Base-by-base conservation (phyloP, 306 rosid genomes). In the Ceratonia siliqua region DNA sequence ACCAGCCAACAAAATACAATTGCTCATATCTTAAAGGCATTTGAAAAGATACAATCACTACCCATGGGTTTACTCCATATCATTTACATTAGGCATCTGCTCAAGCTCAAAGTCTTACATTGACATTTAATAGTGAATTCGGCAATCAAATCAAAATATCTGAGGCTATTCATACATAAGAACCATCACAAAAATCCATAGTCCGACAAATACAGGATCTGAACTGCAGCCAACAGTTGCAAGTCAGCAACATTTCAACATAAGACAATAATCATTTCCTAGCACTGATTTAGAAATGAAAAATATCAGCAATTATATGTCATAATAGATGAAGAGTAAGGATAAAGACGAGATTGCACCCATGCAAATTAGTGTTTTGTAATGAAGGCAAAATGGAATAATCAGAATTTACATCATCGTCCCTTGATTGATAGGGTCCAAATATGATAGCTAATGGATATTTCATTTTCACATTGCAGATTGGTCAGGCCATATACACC, bases 161-260 rank as follows among this genome's bases (percentile, higher is more conserved):
- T 1, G 25, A 62, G 46, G 41, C 42, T 64, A 64, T n/a, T 8
- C 25, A 20, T 50, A 32, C 15, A 56, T 41, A 55, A 71, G 59
- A 75, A 70, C 17, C 22, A 55, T 62, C 24, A 33, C 35, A 81
- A 27, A 38, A 24, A 39, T 68, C 61, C 68, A 49, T 7, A 49
- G 18, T 39, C 67, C 27, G 0, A 74, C 25, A 35, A 67, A 45
- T 58, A 57, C 41, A 14, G 54, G 54, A 61, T 62, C 68, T 50
- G 41, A 68, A 58, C n/a, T 79, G 75, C 70, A 54, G 56, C 56
- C 79, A 79, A 73, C 18, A 68, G 68, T 48, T 30, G 62, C 30
- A n/a, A 52, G 66, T 61, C 77, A 74, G 64, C 41, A 39, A 59
- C 71, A 50, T 43, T 33, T 32, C 43, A 43, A 63, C 45, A 49